Conservation (phyloP, 805 yeast genomes). For the Groenewaldozyma salmanticensis region DNA sequence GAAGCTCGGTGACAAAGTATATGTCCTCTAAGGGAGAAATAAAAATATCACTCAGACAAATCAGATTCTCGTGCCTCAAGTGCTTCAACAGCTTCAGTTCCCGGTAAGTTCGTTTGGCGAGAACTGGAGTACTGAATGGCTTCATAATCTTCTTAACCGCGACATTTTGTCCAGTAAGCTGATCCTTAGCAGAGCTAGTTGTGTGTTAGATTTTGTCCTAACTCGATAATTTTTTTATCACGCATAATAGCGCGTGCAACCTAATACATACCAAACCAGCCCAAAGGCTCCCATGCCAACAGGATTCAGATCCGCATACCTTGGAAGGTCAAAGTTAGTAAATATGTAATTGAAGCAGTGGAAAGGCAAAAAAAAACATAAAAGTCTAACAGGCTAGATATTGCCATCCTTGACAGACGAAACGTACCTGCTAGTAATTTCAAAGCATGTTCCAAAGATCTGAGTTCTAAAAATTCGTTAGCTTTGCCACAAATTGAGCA, state of each 20-base stretch:
- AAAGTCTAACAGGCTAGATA: background rate
- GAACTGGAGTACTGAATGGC: constrained; percentile 88
- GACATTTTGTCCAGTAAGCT: constrained; percentile 80
- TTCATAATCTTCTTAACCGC: constrained; percentile 98
- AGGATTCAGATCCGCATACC: constrained; percentile 88
- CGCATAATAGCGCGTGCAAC: background rate
- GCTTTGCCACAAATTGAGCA: constrained; percentile 2
- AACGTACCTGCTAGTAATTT: constrained; percentile 50
- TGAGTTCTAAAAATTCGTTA: constrained; percentile 62
- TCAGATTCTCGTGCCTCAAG: constrained; percentile 87
- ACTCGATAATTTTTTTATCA: background rate
- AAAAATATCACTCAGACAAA: constrained; percentile 87
- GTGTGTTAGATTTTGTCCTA: background rate
- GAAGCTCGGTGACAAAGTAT: constrained; percentile 88
- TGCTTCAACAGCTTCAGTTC: constrained; percentile 91
- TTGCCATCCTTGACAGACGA: no score
- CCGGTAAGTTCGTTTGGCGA: constrained; percentile 94
- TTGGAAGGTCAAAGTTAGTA: no score
- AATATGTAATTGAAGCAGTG: no score
- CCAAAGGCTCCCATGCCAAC: constrained; percentile 99
- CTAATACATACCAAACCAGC: constrained; percentile 52
- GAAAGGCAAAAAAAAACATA: background rate
- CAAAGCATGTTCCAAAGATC: constrained; percentile 91
- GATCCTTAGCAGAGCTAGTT: constrained; percentile 73
- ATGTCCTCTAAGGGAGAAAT: constrained; percentile 93